phyloP scores from a whole-genome alignment of 2,329 filamentous ascomycete species.

The Paraphaeosphaeria minitans region DNA sequence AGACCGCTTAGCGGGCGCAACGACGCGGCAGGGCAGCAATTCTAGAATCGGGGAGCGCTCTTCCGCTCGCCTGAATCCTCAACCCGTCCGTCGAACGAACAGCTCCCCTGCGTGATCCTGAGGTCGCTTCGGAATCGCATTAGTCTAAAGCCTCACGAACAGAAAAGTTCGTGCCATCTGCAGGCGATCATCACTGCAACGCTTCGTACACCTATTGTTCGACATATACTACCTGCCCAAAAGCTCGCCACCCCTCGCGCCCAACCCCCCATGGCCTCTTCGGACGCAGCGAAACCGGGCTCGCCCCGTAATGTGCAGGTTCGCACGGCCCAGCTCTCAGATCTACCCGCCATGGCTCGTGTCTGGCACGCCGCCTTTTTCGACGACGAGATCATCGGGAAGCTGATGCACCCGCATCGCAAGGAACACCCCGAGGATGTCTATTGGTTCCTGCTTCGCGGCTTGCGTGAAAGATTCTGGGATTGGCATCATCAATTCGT shows the following conservation, averaged over 20 bases:
- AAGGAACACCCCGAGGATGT: slow-evolving; percentile 34
- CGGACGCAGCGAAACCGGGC: neutral
- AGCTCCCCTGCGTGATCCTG: neutral
- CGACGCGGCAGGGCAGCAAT: neutral
- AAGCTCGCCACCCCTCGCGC: neutral
- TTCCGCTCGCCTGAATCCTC: neutral
- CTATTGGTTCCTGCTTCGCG: slow-evolving; percentile 36
- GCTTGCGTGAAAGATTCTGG: slow-evolving; percentile 34
- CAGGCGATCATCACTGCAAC: neutral
- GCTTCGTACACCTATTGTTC: slow-evolving; percentile 3
- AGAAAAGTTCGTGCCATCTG: neutral
- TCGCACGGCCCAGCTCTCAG: slow-evolving; percentile 21
- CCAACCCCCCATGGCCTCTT: neutral
- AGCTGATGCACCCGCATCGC: slow-evolving; percentile 40
- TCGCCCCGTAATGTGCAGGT: slow-evolving; percentile 7
- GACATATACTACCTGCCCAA: slow-evolving; percentile 4
- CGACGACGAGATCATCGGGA: slow-evolving; percentile 40
- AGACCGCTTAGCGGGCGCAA: neutral
- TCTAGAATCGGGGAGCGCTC: neutral
- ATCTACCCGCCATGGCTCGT: slow-evolving; percentile 28
- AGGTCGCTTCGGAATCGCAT: neutral
- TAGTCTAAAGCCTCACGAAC: neutral
- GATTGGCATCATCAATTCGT: slow-evolving; percentile 36
- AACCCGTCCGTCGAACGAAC: neutral
- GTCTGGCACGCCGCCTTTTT: slow-evolving; percentile 37